A percentile compares a stretch with the other conserved stretches of the same genome.
Evolutionary conservation across 2,329 filamentous ascomycete species (phyloP).

Genomic region (Trichoderma sp.): DNA sequence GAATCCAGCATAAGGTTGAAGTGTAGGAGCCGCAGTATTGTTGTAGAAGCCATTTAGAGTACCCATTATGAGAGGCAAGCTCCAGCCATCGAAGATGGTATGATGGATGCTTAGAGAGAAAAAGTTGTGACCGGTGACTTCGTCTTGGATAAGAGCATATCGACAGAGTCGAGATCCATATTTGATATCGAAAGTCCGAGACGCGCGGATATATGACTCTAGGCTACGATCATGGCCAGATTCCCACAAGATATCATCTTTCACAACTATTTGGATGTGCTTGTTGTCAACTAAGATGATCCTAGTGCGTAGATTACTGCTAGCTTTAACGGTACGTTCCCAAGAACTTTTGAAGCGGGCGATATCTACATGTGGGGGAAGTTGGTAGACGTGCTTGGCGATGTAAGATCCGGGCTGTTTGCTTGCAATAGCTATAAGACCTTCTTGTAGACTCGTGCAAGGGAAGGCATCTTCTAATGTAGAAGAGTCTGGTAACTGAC

Average conservation of each 20-base stretch:
- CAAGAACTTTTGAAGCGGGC: conserved; percentile 13
- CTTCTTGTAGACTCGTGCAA: conserved; percentile 16
- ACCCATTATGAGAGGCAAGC: background rate
- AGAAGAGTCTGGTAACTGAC: conserved; percentile 5
- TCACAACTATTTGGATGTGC: conserved; percentile 9
- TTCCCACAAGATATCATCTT: conserved; percentile 14
- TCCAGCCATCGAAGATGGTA: conserved; percentile 19
- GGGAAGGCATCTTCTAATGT: conserved; percentile 24
- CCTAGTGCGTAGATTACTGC: conserved; percentile 8
- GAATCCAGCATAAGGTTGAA: conserved; percentile 14
- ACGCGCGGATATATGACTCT: background rate
- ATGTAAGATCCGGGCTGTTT: conserved; percentile 24
- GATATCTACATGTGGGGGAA: conserved; percentile 1
- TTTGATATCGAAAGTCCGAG: conserved; percentile 2
- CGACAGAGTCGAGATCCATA: conserved; percentile 27
- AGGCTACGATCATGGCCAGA: background rate
- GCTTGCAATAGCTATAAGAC: conserved; percentile 5
- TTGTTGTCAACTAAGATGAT: background rate
- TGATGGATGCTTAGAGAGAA: conserved; percentile 18
- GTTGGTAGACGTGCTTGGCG: conserved; percentile 9
- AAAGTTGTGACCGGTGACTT: background rate
- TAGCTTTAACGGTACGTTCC: conserved; percentile 17
- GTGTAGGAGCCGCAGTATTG: conserved; percentile 25
- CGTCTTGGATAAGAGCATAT: conserved; percentile 25
- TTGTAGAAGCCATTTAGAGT: conserved; percentile 5